Conservation (phyloP, 768 basidiomycete genomes). For the Phylloporus sp. region DNA sequence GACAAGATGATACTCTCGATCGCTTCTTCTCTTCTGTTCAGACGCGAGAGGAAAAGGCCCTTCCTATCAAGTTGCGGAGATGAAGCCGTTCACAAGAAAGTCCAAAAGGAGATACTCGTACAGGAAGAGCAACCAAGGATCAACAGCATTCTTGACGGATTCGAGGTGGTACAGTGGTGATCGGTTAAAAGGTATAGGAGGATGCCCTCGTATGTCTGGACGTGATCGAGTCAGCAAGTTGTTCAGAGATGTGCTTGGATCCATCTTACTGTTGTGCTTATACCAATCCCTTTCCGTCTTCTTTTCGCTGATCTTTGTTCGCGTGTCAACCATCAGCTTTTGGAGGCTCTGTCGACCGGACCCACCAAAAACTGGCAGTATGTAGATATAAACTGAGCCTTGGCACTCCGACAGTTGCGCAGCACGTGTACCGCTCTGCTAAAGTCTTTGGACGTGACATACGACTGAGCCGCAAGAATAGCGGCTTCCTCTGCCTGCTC, state of each 20-base stretch:
- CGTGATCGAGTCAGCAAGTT: slow-evolving; percentile 1
- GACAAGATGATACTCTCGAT: slow-evolving; percentile 78
- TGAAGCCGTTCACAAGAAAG: neutral
- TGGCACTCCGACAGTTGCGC: slow-evolving; percentile 60
- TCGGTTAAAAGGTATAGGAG: slow-evolving; percentile 60
- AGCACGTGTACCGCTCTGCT: slow-evolving; percentile 67
- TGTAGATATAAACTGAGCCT: slow-evolving; percentile 69
- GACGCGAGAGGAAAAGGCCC: slow-evolving; percentile 74
- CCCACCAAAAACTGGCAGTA: slow-evolving; percentile 88
- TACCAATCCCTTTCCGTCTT: slow-evolving; percentile 83
- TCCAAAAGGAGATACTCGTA: slow-evolving; percentile 26
- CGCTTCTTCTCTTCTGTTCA: slow-evolving; percentile 79
- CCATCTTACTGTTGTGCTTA: slow-evolving; percentile 63
- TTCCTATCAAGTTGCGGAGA: slow-evolving; percentile 48
- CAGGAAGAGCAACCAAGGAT: slow-evolving; percentile 87
- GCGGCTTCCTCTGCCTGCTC: slow-evolving; percentile 66
- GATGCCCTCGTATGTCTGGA: slow-evolving; percentile 67
- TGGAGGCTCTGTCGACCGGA: slow-evolving; percentile 10
- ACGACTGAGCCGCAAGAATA: slow-evolving; percentile 68
- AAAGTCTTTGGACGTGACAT: slow-evolving; percentile 76
- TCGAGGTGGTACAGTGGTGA: slow-evolving; percentile 56
- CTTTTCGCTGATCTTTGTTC: slow-evolving; percentile 72
- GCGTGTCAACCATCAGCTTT: slow-evolving; percentile 1
- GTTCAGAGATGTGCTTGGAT: neutral
- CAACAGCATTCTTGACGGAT: slow-evolving; percentile 51